Percentiles rank a stretch among this genome's conserved stretches.
phyloP scores from a whole-genome alignment of 1,139 yeast species.

The Kluyveromyces marxianus region DNA sequence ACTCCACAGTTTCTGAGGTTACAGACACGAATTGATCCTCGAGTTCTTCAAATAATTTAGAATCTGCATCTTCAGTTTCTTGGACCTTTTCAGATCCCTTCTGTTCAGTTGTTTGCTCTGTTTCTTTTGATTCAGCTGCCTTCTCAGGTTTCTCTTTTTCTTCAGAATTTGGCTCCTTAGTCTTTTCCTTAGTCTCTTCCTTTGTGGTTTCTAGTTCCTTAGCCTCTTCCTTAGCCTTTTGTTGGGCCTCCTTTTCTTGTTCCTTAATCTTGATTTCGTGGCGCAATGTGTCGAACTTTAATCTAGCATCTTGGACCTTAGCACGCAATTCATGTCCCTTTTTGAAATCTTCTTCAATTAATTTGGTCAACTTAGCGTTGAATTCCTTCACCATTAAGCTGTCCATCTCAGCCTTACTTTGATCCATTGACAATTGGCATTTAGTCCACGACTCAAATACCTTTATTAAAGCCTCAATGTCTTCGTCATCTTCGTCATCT shows the following conservation, averaged over 20 bases:
- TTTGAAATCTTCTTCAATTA: constrained; percentile 51
- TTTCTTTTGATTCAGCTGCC: background rate
- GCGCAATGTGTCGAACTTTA: constrained; percentile 63
- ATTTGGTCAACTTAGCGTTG: constrained; percentile 44
- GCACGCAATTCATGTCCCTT: constrained; percentile 55
- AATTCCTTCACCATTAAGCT: constrained; percentile 48
- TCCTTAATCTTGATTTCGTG: constrained; percentile 39
- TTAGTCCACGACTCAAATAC: constrained; percentile 39
- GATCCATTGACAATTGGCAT: constrained; percentile 45
- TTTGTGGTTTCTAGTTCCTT: background rate
- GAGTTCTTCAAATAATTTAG: constrained; percentile 41
- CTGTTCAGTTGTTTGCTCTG: background rate
- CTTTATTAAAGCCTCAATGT: constrained; percentile 18
- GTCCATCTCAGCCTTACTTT: constrained; percentile 46
- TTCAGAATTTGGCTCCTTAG: too few relatives aligned
- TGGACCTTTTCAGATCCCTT: constrained; percentile 1
- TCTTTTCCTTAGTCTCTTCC: background rate
- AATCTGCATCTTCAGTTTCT: constrained; percentile 7
- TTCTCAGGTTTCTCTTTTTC: background rate
- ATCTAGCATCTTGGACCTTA: constrained; percentile 61
- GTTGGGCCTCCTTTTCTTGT: constrained; percentile 18
- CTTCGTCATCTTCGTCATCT: constrained; percentile 29
- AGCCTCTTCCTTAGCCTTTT: background rate
- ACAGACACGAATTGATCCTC: constrained; percentile 78
- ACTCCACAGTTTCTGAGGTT: constrained; percentile 66